Conservation (phyloP, 1,284 basidiomycete genomes). For the Heterobasidion occidentale region DNA sequence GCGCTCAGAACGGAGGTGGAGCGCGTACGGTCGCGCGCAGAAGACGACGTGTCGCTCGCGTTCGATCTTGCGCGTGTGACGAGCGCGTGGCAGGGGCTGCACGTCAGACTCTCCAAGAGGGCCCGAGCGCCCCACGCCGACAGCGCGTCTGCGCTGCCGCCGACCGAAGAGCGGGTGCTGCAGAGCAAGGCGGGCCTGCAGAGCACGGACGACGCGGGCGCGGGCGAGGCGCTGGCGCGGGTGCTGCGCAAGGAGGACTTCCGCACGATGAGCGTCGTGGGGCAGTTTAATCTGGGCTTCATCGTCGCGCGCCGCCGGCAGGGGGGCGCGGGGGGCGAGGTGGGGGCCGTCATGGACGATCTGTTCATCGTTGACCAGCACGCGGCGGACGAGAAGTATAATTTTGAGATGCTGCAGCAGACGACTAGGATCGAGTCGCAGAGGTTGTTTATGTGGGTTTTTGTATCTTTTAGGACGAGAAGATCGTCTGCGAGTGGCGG, state of each 20-base stretch:
- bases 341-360: slow-evolving; percentile 51
- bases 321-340: slow-evolving; percentile 9
- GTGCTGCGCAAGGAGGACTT: slow-evolving; percentile 91
- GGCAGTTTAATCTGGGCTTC: slow-evolving; percentile 97
- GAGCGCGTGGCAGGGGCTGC: slow-evolving; percentile 25
- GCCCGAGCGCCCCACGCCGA: not conserved
- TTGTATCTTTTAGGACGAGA: not conserved
- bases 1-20: slow-evolving; percentile 33
- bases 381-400: slow-evolving; percentile 94
- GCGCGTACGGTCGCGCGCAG: slow-evolving; percentile 21
- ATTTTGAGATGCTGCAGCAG: slow-evolving; percentile 90
- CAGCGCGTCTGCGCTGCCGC: not conserved
- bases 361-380: slow-evolving; percentile 93
- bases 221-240: slow-evolving; percentile 72
- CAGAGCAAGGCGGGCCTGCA: slow-evolving; percentile 42
- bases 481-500: not conserved
- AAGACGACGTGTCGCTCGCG: slow-evolving; percentile 32
- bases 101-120: not conserved
- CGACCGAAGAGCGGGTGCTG: not conserved
- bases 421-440: slow-evolving; percentile 88
- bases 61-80: slow-evolving; percentile 38
- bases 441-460: slow-evolving; percentile 67
- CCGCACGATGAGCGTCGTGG: slow-evolving; percentile 74
- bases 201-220: slow-evolving; percentile 48
- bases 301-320: slow-evolving; percentile 73